Conservation (phyloP, 2,329 filamentous ascomycete genomes). For the Sarocladium kiliense region DNA sequence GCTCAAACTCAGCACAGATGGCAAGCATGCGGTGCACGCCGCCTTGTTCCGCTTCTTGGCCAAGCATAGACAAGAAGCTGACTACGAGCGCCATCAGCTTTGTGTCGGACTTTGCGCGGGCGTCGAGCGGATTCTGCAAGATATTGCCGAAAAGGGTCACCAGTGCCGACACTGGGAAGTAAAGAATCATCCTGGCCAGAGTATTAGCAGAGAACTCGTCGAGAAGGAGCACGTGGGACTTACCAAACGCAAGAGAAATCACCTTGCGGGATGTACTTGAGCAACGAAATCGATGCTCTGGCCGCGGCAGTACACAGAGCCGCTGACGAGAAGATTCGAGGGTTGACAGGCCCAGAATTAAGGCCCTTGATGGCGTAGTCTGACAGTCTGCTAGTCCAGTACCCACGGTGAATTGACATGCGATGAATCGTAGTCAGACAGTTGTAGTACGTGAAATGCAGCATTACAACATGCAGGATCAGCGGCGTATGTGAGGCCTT, state of each 20-base stretch:
- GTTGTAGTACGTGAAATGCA: conserved; percentile 98
- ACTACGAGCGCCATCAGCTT: conserved; percentile 91
- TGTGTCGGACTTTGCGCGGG: conserved; percentile 80
- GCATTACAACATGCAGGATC: conserved; percentile 88
- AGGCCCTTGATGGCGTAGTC: conserved; percentile 94
- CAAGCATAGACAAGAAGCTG: conserved; percentile 82
- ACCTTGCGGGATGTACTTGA: conserved; percentile 94
- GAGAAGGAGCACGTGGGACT: conserved; percentile 26
- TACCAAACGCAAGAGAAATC: conserved; percentile 95
- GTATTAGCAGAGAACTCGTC: neutral
- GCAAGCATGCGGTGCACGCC: conserved; percentile 91
- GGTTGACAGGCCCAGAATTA: conserved; percentile 86
- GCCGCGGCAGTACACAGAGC: conserved; percentile 90
- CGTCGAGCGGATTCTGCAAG: conserved; percentile 88
- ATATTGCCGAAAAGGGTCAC: conserved; percentile 97
- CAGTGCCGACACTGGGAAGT: conserved; percentile 92
- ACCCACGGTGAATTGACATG: conserved; percentile 96
- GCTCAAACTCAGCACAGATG: conserved; percentile 93
- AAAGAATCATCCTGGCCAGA: conserved; percentile 70
- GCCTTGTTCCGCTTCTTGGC: conserved; percentile 83
- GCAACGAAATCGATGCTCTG: conserved; percentile 83
- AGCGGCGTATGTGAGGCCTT: conserved; percentile 86
- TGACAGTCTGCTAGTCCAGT: conserved; percentile 92
- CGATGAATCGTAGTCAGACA: conserved; percentile 95
- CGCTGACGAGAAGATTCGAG: conserved; percentile 89